Percentiles rank a stretch among this genome's conserved stretches.
Conservation (phyloP, 2,329 filamentous ascomycete species). For the Botrytis galanthina region DNA sequence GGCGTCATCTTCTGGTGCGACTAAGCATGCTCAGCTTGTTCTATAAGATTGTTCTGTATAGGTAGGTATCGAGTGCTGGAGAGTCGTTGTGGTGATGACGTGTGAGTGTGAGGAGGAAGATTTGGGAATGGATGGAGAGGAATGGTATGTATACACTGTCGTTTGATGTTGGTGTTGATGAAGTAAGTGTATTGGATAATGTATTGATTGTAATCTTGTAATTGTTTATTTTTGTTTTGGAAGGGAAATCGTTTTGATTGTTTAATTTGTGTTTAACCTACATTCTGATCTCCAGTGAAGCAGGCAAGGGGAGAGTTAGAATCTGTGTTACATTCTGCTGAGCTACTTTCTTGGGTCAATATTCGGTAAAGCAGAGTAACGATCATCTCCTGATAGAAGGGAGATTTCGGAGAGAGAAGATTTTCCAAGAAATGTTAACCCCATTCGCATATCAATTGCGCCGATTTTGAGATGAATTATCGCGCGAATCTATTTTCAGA, state of each 20-base stretch:
- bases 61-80: not conserved
- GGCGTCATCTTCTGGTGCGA: not conserved
- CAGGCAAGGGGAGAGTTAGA: not conserved
- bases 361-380: not conserved
- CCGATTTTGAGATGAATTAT: not conserved
- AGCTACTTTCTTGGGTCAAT: not conserved
- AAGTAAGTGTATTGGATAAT: not conserved
- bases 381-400: not conserved
- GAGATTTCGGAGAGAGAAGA: not conserved
- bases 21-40: too few species aligned
- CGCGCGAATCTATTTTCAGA: not conserved
- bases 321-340: not conserved
- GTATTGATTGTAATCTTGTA: not conserved
- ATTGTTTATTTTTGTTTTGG: too few species aligned
- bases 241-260: not conserved
- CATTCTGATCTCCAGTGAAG: not conserved
- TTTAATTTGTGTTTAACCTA: not conserved
- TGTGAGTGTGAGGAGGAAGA: not conserved
- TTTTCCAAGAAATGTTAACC: not conserved
- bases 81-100: not conserved
- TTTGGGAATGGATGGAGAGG: not conserved
- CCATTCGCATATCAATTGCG: not conserved
- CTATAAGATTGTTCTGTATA: too few species aligned
- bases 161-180: not conserved
- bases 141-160: not conserved